These are phyloP conservation scores for Dalbergia oliveri DNA, from an alignment of 306 rosid genomes.

Conservation along the genomic window DNA sequence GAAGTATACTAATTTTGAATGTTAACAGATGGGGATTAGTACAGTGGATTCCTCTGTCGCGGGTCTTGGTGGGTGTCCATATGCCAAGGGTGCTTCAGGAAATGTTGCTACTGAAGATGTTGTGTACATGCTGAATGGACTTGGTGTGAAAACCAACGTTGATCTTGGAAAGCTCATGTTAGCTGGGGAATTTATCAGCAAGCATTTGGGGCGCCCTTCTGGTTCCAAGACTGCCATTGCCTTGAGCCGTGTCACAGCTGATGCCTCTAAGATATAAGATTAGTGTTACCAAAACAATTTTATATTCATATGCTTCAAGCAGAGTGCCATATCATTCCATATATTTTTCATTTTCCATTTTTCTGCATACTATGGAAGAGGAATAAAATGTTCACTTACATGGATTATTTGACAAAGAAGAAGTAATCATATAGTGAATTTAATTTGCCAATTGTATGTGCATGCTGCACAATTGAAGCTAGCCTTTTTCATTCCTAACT, in stretches of 20 bases:
- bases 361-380: conserved; percentile 11
- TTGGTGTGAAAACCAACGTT: conserved; percentile 79
- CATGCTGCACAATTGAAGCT: not conserved
- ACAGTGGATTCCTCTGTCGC: conserved; percentile 54
- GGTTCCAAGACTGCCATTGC: conserved; percentile 86
- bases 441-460: not conserved
- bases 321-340: conserved; percentile 15
- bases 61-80: conserved; percentile 56
- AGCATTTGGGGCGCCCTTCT: conserved; percentile 71
- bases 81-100: conserved; percentile 58
- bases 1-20: conserved; percentile 10
- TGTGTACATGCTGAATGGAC: conserved; percentile 87
- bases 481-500: not conserved
- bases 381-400: conserved; percentile 24
- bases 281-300: conserved; percentile 9
- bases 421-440: conserved; percentile 8
- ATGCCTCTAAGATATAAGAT: conserved; percentile 67
- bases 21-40: conserved; percentile 65
- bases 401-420: conserved; percentile 32
- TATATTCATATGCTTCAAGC: conserved; percentile 23
- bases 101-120: conserved; percentile 95
- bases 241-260: conserved; percentile 60
- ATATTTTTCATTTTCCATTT: conserved; percentile 8
- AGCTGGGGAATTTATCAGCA: conserved; percentile 86
- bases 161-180: conserved; percentile 77